phyloP scores from a whole-genome alignment of 2,329 filamentous ascomycete species.

The Epichloe amarillans region DNA sequence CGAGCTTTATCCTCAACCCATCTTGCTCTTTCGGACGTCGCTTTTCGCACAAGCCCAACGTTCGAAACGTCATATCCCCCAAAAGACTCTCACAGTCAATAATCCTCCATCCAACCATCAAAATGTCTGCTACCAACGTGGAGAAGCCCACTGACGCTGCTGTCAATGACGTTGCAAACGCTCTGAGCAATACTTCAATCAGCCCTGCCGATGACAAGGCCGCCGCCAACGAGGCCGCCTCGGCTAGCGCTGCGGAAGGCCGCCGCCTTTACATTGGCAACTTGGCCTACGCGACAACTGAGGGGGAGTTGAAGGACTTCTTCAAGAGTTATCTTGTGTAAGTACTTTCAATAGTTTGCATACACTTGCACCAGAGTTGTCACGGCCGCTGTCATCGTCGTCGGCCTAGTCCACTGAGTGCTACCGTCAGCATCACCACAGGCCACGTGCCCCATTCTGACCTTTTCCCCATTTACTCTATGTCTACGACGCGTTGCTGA shows the following conservation, averaged over 20 bases:
- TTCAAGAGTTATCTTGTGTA: slow-evolving; percentile 99
- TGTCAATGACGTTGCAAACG: slow-evolving; percentile 65
- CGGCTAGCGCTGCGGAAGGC: slow-evolving; percentile 95
- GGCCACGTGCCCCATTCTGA: not conserved
- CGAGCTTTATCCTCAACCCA: slow-evolving; percentile 20
- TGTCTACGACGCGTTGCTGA: not conserved
- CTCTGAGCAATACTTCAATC: slow-evolving; percentile 62
- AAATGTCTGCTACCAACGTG: slow-evolving; percentile 63
- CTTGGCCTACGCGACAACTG: slow-evolving; percentile 99
- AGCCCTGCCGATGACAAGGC: slow-evolving; percentile 38
- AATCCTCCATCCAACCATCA: slow-evolving; percentile 35
- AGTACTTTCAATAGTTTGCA: slow-evolving; percentile 32
- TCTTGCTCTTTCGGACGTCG: slow-evolving; percentile 30
- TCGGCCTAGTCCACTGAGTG: not conserved
- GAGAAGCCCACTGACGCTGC: slow-evolving; percentile 53
- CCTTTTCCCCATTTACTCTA: not conserved
- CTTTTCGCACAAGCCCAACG: slow-evolving; percentile 20
- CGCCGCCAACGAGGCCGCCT: slow-evolving; percentile 74
- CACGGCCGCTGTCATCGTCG: not conserved
- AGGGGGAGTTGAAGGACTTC: slow-evolving; percentile 99
- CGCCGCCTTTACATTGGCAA: slow-evolving; percentile 99
- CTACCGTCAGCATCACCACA: not conserved
- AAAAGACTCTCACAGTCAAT: slow-evolving; percentile 31
- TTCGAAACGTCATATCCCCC: slow-evolving; percentile 25
- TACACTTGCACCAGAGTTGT: not conserved